Evolutionary conservation across 2,329 filamentous ascomycete species (phyloP).

Genomic region (Claviceps africana): DNA sequence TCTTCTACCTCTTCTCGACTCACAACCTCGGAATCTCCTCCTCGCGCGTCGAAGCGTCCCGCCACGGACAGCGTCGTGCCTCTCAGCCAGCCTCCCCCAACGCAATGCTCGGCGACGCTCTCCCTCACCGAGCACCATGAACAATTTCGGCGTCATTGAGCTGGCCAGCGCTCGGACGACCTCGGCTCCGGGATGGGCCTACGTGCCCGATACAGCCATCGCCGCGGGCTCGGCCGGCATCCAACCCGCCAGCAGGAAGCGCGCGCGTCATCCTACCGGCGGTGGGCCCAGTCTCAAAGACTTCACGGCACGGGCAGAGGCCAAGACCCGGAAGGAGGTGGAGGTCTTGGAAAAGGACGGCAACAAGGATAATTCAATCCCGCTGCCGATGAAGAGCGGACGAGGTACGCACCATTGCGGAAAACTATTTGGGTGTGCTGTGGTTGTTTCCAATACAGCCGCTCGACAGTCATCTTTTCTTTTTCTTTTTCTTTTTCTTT

Average conservation of each 20-base stretch:
- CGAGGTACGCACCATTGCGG: slow-evolving; percentile 22
- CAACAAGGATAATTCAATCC: slow-evolving; percentile 56
- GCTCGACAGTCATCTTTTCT: no score
- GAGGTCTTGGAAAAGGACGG: slow-evolving; percentile 73
- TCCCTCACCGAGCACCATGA: slow-evolving; percentile 26
- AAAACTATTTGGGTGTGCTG: no score
- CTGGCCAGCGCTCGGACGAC: slow-evolving; percentile 57
- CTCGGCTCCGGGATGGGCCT: slow-evolving; percentile 77
- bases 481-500: no score
- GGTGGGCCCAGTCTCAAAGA: slow-evolving; percentile 42
- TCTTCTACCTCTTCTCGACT: no score
- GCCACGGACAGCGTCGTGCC: no score
- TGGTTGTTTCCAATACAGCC: no score
- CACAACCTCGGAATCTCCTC: no score
- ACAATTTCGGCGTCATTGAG: slow-evolving; percentile 68
- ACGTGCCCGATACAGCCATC: slow-evolving; percentile 62
- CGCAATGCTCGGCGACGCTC: not conserved
- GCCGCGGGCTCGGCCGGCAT: slow-evolving; percentile 38
- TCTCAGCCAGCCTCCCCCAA: not conserved
- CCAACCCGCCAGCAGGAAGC: slow-evolving; percentile 50
- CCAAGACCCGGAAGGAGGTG: slow-evolving; percentile 67
- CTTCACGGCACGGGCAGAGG: slow-evolving; percentile 67
- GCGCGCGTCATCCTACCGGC: slow-evolving; percentile 45
- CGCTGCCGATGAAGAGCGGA: slow-evolving; percentile 44
- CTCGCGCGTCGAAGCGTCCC: no score